Evolutionary conservation across 2,329 filamentous ascomycete genomes (phyloP).

Genomic region (Cladosporium sp.): DNA sequence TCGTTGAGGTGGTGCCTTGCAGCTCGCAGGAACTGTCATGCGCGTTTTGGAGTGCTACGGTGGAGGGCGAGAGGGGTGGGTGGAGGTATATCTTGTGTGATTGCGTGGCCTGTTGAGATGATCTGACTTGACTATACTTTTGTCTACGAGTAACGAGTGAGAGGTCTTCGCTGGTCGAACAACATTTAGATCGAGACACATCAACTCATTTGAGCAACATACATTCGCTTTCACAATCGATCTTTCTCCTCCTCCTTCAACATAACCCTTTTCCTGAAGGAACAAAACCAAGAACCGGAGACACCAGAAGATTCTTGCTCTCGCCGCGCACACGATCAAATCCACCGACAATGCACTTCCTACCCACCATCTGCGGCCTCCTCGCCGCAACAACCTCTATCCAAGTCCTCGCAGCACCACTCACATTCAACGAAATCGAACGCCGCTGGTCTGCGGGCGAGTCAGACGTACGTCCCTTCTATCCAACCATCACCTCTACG

Average conservation of each 20-base stretch:
- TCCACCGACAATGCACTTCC: slow-evolving; percentile 11
- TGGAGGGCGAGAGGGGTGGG: neutral
- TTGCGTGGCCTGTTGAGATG: neutral
- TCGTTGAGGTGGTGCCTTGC: neutral
- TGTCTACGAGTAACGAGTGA: neutral
- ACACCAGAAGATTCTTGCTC: neutral
- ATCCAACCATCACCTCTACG: neutral
- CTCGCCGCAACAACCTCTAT: slow-evolving; percentile 14
- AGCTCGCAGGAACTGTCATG: neutral
- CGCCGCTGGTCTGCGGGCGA: slow-evolving; percentile 24
- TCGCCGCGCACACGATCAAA: neutral
- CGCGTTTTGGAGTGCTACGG: slow-evolving; percentile 2
- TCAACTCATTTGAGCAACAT: neutral
- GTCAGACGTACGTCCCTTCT: slow-evolving; percentile 23
- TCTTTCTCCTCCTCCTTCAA: no score
- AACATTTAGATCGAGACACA: neutral
- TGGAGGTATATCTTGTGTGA: neutral
- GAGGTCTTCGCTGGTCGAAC: neutral
- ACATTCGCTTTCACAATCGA: neutral
- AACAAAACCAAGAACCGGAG: no score
- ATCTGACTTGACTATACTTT: no score
- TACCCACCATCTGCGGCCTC: slow-evolving; percentile 17
- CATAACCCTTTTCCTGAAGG: no score
- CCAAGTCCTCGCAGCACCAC: slow-evolving; percentile 12
- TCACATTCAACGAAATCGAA: slow-evolving; percentile 26